Evolutionary conservation across 2,329 filamentous ascomycete genomes (phyloP).

Genomic region (Dryadomyces sulphureus): DNA sequence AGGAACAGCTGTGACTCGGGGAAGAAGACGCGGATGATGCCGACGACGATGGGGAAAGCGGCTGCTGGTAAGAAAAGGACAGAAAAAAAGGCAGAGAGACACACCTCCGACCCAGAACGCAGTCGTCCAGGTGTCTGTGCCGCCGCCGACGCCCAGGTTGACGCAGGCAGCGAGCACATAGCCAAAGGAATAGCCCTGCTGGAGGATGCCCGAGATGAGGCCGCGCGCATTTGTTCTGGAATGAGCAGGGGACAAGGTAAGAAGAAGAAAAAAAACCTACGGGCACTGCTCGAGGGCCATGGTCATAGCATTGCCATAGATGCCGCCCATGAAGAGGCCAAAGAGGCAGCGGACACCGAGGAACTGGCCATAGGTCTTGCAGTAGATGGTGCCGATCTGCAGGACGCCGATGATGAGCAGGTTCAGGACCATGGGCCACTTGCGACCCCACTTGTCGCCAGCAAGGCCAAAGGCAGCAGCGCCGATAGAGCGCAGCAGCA

Average conservation of each 20-base stretch:
- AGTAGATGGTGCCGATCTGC: conserved; percentile 52
- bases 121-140: conserved; percentile 51
- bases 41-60: conserved; percentile 50
- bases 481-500: conserved; percentile 45
- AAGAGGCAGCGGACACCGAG: conserved; percentile 62
- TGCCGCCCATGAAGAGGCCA: conserved; percentile 67
- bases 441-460: conserved; percentile 41
- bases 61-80: conserved; percentile 25
- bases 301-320: conserved; percentile 66
- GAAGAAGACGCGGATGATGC: conserved; percentile 53
- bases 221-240: conserved; percentile 42
- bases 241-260: neutral
- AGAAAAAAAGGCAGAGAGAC: neutral
- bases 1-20: conserved; percentile 65
- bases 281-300: conserved; percentile 65
- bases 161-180: conserved; percentile 40
- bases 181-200: conserved; percentile 56
- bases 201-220: conserved; percentile 60
- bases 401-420: conserved; percentile 47
- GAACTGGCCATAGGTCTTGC: conserved; percentile 53
- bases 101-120: conserved; percentile 47
- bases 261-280: conserved; percentile 10
- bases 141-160: conserved; percentile 44
- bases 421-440: conserved; percentile 68
- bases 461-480: conserved; percentile 39